Evolutionary conservation across 345 rosid genomes (phyloP), one percentile per base, ranked within the genome.

Genomic region (Eucalyptus virginea): DNA sequence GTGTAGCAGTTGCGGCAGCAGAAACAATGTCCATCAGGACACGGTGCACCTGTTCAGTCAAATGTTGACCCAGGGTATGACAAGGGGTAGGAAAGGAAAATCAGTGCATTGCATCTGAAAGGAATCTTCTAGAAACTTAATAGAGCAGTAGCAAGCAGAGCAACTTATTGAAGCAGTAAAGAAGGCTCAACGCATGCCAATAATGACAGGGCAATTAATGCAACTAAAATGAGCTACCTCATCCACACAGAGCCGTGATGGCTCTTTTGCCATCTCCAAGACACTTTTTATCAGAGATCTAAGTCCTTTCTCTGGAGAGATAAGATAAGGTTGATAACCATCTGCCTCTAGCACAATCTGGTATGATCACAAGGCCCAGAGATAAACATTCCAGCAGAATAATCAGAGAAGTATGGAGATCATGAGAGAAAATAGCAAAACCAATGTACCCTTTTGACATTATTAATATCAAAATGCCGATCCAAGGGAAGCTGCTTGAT

Each of bases 301-400:
- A 50, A 94, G 89, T 44, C 95, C 95, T 88, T 94, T 94, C 91
- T 94, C 95, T 37, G 95, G 95, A 34, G 95, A 94, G 88, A 94
- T 94, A 24, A 94, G 95, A 89, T 94, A 94, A 19, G 95, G 95
- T 87, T 94, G 95, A 88, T 94, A 94, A 47, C 95, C 95, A 90
- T 94, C 95, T 11, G 95, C 95, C 90, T 94, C 95, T 80, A 94
- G 87, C 69, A 94, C 95, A 90, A 94, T 91, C 95, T 94, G 92
- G 88, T 56, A 44, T 83, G 47, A 88, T 58, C 12, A 88, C 34
- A 51, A 50, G 69, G 42, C 62, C 50, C 87, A 18, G 85, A 24
- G 14, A 51, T 67, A 51, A 62, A 34, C 52, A 87, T 24, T 28
- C 58, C 37, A 40, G 72, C 90, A 44, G 52, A 83, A 88, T 85